Evolutionary conservation across 2,329 filamentous ascomycete genomes (phyloP).

Genomic region (Herpotrichia juniperi): DNA sequence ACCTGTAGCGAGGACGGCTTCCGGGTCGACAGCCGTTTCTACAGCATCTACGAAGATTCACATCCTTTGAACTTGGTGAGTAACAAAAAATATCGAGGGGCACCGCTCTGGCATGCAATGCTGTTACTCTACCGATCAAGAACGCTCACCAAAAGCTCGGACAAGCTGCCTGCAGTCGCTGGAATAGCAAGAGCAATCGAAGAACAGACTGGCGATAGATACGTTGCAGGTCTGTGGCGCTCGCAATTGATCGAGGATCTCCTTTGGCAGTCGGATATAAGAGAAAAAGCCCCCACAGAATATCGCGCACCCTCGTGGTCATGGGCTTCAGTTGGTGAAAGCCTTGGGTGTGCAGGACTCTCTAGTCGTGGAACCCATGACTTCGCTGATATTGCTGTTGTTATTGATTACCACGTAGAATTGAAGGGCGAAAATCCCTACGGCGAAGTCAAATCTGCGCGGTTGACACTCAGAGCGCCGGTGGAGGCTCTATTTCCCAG

Average conservation of each 20-base stretch:
- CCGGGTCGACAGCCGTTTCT: background rate
- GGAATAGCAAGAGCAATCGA: slow-evolving; percentile 8
- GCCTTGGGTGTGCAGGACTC: slow-evolving; percentile 1
- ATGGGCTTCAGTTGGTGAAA: slow-evolving; percentile 12
- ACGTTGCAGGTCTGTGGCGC: slow-evolving; percentile 11
- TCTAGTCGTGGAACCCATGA: background rate
- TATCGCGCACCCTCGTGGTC: slow-evolving; percentile 14
- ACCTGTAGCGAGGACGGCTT: slow-evolving; percentile 9
- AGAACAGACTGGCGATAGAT: slow-evolving; percentile 4
- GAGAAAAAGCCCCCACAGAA: background rate
- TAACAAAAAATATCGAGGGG: slow-evolving; percentile 1
- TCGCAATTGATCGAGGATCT: slow-evolving; percentile 7
- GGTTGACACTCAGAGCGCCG: slow-evolving; percentile 7
- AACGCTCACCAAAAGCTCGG: slow-evolving; percentile 3
- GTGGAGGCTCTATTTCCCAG: no score
- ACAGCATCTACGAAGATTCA: slow-evolving; percentile 8
- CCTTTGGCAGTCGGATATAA: background rate
- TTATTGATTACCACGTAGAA: slow-evolving; percentile 8
- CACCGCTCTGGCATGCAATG: slow-evolving; percentile 2
- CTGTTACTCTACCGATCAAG: background rate
- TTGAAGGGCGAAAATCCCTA: slow-evolving; percentile 11
- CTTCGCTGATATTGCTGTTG: background rate
- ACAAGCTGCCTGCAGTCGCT: slow-evolving; percentile 9
- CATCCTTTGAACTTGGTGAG: background rate
- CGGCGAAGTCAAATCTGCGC: slow-evolving; percentile 7